Percentiles rank a stretch among this genome's conserved stretches.
phyloP scores from a whole-genome alignment of 106 monocot species.

The Dendrobium chrysotoxum region DNA sequence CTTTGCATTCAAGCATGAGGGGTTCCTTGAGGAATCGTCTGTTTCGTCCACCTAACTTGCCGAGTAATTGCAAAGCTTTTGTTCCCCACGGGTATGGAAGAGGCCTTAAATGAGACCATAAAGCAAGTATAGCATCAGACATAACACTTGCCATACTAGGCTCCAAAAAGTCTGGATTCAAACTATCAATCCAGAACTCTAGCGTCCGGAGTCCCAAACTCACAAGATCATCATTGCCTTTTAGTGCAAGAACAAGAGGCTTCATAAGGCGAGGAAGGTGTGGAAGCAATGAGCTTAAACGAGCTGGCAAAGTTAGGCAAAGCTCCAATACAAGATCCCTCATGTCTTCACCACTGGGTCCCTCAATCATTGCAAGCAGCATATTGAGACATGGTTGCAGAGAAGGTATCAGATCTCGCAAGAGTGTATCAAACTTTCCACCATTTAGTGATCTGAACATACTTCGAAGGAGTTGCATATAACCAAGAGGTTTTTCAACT shows the following conservation, averaged over 20 bases:
- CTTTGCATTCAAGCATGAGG: conserved; percentile 88
- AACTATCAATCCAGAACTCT: conserved; percentile 98
- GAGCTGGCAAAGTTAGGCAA: conserved; percentile 88
- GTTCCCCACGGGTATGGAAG: conserved; percentile 92
- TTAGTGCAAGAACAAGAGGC: conserved; percentile 83
- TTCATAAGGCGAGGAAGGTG: conserved; percentile 94
- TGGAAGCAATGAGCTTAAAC: conserved; percentile 97
- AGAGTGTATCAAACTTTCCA: conserved; percentile 86
- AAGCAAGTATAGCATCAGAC: conserved; percentile 92
- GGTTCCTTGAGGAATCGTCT: conserved; percentile 94
- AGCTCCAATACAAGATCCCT: conserved; percentile 86
- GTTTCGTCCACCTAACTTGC: conserved; percentile 97
- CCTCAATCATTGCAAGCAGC: conserved; percentile 91
- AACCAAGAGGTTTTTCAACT: conserved; percentile 95
- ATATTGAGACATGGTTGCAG: conserved; percentile 94
- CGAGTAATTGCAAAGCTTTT: conserved; percentile 86
- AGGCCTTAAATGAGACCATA: conserved; percentile 97
- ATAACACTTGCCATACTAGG: conserved; percentile 99
- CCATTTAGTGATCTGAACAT: conserved; percentile 89
- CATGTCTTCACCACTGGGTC: conserved; percentile 91
- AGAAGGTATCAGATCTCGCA: conserved; percentile 86
- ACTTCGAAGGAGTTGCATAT: conserved; percentile 80
- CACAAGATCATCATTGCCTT: conserved; percentile 93
- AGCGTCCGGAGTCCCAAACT: conserved; percentile 94
- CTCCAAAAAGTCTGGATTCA: conserved; percentile 98